Percentiles rank a stretch among this genome's conserved stretches.
Evolutionary conservation across 768 basidiomycete genomes (phyloP).

Genomic region (Tephrocybe sp.): DNA sequence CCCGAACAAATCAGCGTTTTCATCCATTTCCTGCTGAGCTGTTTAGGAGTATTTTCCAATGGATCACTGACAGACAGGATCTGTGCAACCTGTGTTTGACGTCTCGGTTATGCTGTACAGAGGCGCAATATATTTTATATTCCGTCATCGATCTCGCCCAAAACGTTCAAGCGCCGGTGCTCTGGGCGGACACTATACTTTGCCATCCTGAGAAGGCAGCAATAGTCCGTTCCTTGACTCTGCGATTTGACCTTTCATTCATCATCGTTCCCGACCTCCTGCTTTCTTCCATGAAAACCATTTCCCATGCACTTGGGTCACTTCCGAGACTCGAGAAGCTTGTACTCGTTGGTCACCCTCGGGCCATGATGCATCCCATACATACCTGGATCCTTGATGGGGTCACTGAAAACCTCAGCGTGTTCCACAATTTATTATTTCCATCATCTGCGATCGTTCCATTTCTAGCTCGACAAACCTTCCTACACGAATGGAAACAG

Average conservation of each 20-base stretch:
- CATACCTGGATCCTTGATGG: constrained; percentile 20
- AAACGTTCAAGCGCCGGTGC: constrained; percentile 11
- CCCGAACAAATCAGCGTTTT: not conserved
- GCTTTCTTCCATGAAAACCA: constrained; percentile 12
- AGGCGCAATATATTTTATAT: constrained; percentile 19
- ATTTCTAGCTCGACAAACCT: constrained; percentile 13
- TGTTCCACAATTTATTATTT: constrained; percentile 18
- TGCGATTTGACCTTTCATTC: constrained; percentile 18
- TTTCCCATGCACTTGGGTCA: constrained; percentile 15
- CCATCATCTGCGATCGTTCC: constrained; percentile 16
- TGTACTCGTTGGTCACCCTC: constrained; percentile 16
- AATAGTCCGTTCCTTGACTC: constrained; percentile 14
- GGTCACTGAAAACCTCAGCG: constrained; percentile 13
- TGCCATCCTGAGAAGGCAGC: constrained; percentile 10
- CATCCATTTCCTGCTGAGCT: constrained; percentile 13
- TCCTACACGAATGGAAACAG: constrained; percentile 17
- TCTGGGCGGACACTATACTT: constrained; percentile 19
- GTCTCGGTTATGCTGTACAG: constrained; percentile 14
- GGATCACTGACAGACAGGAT: constrained; percentile 14
- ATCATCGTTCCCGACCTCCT: constrained; percentile 19
- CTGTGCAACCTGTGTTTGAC: constrained; percentile 15
- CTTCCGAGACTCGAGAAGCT: constrained; percentile 15
- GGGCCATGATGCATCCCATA: constrained; percentile 21
- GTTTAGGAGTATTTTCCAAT: constrained; percentile 16
- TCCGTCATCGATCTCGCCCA: constrained; percentile 15